These are phyloP conservation scores for Helenozyma baotianmanensis DNA, from an alignment of 805 yeast species.

Conservation along the genomic window DNA sequence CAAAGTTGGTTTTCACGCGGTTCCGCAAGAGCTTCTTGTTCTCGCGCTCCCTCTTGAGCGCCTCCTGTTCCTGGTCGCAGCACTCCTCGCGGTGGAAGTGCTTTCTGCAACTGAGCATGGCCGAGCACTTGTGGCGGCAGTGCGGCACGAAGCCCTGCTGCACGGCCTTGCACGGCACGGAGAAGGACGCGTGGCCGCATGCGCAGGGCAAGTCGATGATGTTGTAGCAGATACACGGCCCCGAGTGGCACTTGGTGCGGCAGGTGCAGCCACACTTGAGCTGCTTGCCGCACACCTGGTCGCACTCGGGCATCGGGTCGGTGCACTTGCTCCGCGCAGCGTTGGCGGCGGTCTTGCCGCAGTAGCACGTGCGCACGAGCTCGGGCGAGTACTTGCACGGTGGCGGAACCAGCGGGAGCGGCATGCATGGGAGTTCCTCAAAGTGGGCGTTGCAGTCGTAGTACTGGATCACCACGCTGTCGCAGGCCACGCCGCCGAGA, in stretches of 20 bases:
- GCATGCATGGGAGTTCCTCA: constrained; percentile 51
- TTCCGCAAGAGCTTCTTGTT: constrained; percentile 47
- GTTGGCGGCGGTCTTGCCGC: constrained; percentile 60
- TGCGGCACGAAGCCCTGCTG: constrained; percentile 49
- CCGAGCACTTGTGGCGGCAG: constrained; percentile 70
- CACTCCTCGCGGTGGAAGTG: constrained; percentile 71
- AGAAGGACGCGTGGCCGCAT: constrained; percentile 55
- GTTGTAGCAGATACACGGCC: constrained; percentile 65
- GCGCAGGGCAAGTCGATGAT: constrained; percentile 50
- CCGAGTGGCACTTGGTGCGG: constrained; percentile 67
- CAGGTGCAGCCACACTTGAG: constrained; percentile 74
- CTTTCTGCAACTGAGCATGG: constrained; percentile 71
- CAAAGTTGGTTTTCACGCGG: constrained; percentile 32
- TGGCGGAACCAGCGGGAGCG: constrained; percentile 24
- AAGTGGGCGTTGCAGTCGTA: constrained; percentile 64
- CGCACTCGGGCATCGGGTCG: constrained; percentile 79
- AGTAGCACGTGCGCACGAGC: constrained; percentile 61
- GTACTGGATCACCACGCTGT: constrained; percentile 38
- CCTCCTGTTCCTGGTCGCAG: constrained; percentile 63
- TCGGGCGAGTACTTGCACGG: constrained; percentile 64
- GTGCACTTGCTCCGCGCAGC: constrained; percentile 55
- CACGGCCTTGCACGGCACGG: constrained; percentile 61
- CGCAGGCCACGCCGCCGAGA: constrained; percentile 34
- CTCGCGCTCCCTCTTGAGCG: constrained; percentile 52
- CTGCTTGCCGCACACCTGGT: constrained; percentile 53